phyloP scores from a whole-genome alignment of 331 rosid species.

The Dryas integrifolia region DNA sequence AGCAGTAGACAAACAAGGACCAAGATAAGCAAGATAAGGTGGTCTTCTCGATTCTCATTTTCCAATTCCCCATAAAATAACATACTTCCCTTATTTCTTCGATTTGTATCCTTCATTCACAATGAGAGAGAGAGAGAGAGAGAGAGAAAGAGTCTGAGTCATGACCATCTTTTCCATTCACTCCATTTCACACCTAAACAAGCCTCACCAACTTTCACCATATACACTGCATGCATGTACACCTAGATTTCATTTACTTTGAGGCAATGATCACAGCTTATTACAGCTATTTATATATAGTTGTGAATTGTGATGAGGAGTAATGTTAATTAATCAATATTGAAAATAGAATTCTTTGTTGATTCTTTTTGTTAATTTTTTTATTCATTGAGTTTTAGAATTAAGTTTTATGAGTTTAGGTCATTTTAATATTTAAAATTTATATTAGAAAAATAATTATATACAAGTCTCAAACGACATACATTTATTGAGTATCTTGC shows the following conservation, averaged over 20 bases:
- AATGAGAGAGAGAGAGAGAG: not conserved
- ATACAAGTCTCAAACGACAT: too few species aligned
- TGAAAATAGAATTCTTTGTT: too few species aligned
- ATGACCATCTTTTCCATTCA: not conserved
- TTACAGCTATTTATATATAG: not conserved
- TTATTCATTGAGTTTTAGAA: too few species aligned
- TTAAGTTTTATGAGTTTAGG: too few species aligned
- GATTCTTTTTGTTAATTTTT: too few species aligned
- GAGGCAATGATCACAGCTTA: not conserved
- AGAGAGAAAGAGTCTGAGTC: not conserved
- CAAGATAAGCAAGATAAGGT: conserved; percentile 39
- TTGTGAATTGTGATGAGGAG: not conserved
- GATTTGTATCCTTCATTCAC: conserved; percentile 9
- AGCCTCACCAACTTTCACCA: not conserved
- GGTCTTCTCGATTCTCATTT: conserved; percentile 16
- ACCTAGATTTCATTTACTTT: not conserved
- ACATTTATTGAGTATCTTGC: too few species aligned
- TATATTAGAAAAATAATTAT: too few species aligned
- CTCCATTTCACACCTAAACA: conserved; percentile 24
- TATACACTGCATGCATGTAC: too few species aligned
- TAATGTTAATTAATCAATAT: too few species aligned
- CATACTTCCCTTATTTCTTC: conserved; percentile 7
- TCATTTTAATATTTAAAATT: too few species aligned
- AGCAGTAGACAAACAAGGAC: conserved; percentile 44
- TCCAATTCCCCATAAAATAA: conserved; percentile 39